These are phyloP conservation scores for Metschnikowia gelsemii DNA, from an alignment of 805 yeast species.

Conservation along the genomic window DNA sequence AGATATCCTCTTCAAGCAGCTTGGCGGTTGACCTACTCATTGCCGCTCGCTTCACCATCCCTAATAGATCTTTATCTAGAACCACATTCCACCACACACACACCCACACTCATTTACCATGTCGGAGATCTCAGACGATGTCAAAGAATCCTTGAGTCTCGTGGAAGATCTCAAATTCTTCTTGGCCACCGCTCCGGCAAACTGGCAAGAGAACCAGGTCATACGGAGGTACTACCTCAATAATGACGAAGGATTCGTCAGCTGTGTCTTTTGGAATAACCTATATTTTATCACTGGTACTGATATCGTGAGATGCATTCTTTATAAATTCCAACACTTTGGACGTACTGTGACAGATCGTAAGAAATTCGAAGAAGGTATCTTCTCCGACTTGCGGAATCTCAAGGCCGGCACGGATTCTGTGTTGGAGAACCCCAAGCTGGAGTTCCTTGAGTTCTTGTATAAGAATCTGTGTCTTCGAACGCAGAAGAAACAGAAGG, in stretches of 20 bases:
- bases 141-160: constrained; percentile 52
- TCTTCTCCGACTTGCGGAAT: constrained; percentile 85
- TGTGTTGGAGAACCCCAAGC: constrained; percentile 80
- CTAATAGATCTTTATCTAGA: too few species aligned
- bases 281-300: constrained; percentile 91
- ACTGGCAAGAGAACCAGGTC: constrained; percentile 86
- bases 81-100: too few species aligned
- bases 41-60: neutral
- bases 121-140: constrained; percentile 19
- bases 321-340: constrained; percentile 83
- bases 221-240: constrained; percentile 82
- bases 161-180: constrained; percentile 83
- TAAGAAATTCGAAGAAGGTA: constrained; percentile 95
- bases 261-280: constrained; percentile 90
- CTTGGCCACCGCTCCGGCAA: constrained; percentile 90
- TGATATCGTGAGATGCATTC: constrained; percentile 89
- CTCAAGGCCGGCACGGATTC: constrained; percentile 87
- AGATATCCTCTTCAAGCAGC: neutral
- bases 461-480: constrained; percentile 84
- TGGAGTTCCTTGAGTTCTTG: constrained; percentile 77
- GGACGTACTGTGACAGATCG: constrained; percentile 83
- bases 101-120: constrained; percentile 2
- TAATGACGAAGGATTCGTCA: constrained; percentile 87
- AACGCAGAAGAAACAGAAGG: constrained; percentile 96
- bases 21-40: neutral